Evolutionary conservation across 2,329 filamentous ascomycete species (phyloP).

Genomic region (Aspergillus piperis): DNA sequence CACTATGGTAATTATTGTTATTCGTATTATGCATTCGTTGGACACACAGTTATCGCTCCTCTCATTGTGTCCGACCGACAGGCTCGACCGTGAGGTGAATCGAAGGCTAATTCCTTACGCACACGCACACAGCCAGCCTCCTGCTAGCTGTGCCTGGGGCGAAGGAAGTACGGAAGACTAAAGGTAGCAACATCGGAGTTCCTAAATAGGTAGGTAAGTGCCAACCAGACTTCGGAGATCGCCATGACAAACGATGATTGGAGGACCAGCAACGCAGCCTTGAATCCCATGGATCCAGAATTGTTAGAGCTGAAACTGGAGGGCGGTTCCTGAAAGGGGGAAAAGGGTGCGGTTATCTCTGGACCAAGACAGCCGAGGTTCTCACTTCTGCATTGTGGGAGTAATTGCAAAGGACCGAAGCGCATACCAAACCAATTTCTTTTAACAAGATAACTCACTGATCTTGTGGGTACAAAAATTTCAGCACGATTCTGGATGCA

Average conservation of each 20-base stretch:
- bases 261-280: background rate
- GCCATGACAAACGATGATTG: background rate
- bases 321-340: constrained; percentile 7
- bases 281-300: background rate
- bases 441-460: background rate
- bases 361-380: constrained; percentile 5
- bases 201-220: background rate
- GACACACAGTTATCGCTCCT: background rate
- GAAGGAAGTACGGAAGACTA: background rate
- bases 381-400: background rate
- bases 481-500: background rate
- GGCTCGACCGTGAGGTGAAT: background rate
- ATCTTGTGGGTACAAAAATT: background rate
- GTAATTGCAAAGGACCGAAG: background rate
- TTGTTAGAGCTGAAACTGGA: constrained; percentile 4
- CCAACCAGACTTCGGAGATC: constrained; percentile 4
- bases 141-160: background rate
- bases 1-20: background rate
- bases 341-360: constrained; percentile 4
- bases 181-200: background rate
- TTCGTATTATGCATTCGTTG: background rate
- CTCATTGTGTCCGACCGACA: background rate
- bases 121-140: background rate
- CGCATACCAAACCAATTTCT: background rate
- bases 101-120: background rate